Percentiles rank a stretch among this genome's conserved stretches.
Evolutionary conservation across 768 basidiomycete species (phyloP).

Genomic region (Paxillus ammoniavirescens): DNA sequence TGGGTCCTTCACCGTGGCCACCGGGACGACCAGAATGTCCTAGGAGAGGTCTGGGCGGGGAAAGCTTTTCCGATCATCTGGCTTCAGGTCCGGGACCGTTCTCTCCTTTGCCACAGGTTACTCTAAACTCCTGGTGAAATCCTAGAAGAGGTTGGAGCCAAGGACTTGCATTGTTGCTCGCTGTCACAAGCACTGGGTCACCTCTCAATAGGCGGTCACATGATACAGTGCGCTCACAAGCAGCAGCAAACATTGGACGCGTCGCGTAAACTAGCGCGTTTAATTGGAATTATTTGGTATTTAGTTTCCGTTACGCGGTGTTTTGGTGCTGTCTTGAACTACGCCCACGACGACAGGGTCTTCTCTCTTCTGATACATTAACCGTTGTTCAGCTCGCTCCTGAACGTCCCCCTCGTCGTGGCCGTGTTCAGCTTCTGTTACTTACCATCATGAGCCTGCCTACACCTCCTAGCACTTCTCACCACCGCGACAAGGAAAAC

Average conservation of each 20-base stretch:
- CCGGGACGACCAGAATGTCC: not conserved
- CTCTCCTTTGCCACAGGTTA: too few species aligned
- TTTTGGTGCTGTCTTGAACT: slow-evolving; percentile 6
- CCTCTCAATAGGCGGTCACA: slow-evolving; percentile 12
- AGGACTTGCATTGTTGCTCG: not conserved
- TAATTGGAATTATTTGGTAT: slow-evolving; percentile 32
- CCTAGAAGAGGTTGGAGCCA: too few species aligned
- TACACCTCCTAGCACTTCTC: slow-evolving; percentile 61
- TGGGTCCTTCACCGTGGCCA: not conserved
- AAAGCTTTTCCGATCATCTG: not conserved
- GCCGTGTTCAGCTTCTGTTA: slow-evolving; percentile 5
- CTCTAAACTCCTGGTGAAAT: too few species aligned
- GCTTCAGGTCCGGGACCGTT: too few species aligned
- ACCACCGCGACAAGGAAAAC: slow-evolving; percentile 57
- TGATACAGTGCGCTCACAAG: slow-evolving; percentile 15
- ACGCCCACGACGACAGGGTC: slow-evolving; percentile 19
- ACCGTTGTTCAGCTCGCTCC: not conserved
- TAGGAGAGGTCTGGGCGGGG: not conserved
- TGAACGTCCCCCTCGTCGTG: slow-evolving; percentile 13
- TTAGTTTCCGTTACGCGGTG: slow-evolving; percentile 12
- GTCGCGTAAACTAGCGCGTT: slow-evolving; percentile 43
- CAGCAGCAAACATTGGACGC: slow-evolving; percentile 32
- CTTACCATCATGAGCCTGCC: slow-evolving; percentile 43
- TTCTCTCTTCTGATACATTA: slow-evolving; percentile 4
- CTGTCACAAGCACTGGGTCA: too few species aligned